phyloP scores from a whole-genome alignment of 2,329 filamentous ascomycete species.

The Rhynchosporium agropyri region DNA sequence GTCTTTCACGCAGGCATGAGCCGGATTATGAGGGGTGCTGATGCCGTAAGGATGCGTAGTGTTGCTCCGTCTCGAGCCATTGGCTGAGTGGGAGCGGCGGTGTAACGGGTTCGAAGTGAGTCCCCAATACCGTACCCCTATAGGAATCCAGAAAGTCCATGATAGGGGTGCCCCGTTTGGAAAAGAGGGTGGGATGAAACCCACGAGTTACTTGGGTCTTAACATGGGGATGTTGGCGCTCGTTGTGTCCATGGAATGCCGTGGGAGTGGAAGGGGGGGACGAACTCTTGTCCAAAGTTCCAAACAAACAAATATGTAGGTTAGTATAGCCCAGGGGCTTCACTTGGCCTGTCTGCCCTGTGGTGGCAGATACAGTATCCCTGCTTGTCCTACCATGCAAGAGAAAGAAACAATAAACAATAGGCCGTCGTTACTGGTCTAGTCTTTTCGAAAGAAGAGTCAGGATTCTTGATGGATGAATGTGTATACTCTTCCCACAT shows the following conservation, averaged over 20 bases:
- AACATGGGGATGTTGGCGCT: conserved; percentile 21
- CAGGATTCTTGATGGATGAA: conserved; percentile 14
- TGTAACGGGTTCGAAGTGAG: conserved; percentile 26
- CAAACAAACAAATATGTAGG: conserved; percentile 30
- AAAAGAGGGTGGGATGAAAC: conserved; percentile 20
- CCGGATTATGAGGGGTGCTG: conserved; percentile 12
- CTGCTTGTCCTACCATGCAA: conserved; percentile 11
- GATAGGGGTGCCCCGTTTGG: conserved; percentile 1
- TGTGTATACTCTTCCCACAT: neutral
- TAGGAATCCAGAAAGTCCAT: neutral
- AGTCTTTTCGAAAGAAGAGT: neutral
- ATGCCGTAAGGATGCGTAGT: conserved; percentile 10
- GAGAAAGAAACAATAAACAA: conserved; percentile 11
- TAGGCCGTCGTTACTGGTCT: conserved; percentile 4
- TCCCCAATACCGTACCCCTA: conserved; percentile 8
- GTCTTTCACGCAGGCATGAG: conserved; percentile 14
- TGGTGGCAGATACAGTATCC: conserved; percentile 22
- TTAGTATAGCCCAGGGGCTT: conserved; percentile 22
- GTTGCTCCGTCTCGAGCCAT: conserved; percentile 21
- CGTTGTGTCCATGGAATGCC: conserved; percentile 15
- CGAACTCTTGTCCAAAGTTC: conserved; percentile 2
- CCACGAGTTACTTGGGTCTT: conserved; percentile 13
- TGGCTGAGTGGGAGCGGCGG: conserved; percentile 28
- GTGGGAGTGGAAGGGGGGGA: conserved; percentile 14
- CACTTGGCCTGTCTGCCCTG: conserved; percentile 15